These are phyloP conservation scores for Flagelloscypha sp. DNA, from an alignment of 768 basidiomycete species.

Conservation along the genomic window DNA sequence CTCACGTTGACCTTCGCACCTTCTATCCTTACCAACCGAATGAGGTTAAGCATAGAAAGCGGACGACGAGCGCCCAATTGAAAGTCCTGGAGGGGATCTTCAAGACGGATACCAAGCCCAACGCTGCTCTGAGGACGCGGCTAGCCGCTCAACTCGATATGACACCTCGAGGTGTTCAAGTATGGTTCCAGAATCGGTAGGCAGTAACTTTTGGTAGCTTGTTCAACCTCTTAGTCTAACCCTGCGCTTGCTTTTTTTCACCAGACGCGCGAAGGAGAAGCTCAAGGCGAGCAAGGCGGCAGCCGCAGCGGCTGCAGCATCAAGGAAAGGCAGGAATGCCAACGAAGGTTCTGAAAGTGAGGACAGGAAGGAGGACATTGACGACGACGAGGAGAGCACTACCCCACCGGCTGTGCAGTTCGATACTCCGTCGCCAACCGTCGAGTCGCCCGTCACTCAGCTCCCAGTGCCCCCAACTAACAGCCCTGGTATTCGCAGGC, in stretches of 20 bases:
- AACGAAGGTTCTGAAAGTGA: no score
- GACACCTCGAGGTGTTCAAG: conserved; percentile 94
- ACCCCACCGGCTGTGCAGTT: conserved; percentile 3
- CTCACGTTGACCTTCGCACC: conserved; percentile 68
- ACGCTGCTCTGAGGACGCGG: conserved; percentile 67
- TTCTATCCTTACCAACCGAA: conserved; percentile 87
- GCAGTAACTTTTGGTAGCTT: conserved; percentile 10
- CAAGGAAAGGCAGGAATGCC: no score
- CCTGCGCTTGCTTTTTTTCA: conserved; percentile 6
- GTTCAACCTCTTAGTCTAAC: conserved; percentile 7
- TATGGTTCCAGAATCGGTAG: conserved; percentile 88
- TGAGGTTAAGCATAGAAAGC: conserved; percentile 89
- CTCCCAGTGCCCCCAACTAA: conserved; percentile 21
- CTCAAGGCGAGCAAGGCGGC: conserved; percentile 44
- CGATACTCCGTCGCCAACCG: conserved; percentile 3
- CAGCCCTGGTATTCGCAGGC: conserved; percentile 16
- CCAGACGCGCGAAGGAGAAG: conserved; percentile 81
- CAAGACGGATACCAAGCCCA: conserved; percentile 85
- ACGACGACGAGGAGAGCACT: not conserved
- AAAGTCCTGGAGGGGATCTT: conserved; percentile 85
- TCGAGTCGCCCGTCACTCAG: conserved; percentile 11
- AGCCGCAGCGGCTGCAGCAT: conserved; percentile 13
- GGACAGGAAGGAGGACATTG: not conserved
- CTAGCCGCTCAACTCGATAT: conserved; percentile 81
- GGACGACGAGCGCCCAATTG: conserved; percentile 84